Evolutionary conservation across 768 basidiomycete genomes (phyloP).

Genomic region (Naganishia onofrii): DNA sequence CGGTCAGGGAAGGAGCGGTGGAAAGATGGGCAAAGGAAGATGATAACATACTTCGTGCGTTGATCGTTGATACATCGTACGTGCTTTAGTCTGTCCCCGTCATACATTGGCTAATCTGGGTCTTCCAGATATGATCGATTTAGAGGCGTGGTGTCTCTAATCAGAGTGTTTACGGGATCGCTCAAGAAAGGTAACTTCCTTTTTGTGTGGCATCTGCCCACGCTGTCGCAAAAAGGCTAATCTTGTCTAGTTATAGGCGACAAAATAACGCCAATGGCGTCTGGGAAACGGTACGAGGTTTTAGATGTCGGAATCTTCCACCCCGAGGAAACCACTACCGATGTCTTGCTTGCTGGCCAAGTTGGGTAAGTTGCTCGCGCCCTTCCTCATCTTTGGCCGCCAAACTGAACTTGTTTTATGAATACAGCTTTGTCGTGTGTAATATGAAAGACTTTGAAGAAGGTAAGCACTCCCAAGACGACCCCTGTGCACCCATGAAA

Average conservation of each 20-base stretch:
- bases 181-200: constrained; percentile 74
- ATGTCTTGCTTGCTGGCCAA: constrained; percentile 48
- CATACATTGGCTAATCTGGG: background rate
- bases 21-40: constrained; percentile 36
- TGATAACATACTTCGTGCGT: constrained; percentile 61
- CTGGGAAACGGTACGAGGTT: constrained; percentile 83
- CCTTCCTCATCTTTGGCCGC: background rate
- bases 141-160: constrained; percentile 88
- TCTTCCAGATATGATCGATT: constrained; percentile 79
- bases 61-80: constrained; percentile 90
- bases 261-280: constrained; percentile 78
- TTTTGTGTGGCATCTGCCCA: background rate
- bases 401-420: background rate
- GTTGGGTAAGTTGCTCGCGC: constrained; percentile 41
- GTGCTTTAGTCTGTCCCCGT: constrained; percentile 38
- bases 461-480: background rate
- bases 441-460: constrained; percentile 79
- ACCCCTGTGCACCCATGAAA: background rate
- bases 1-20: constrained; percentile 64
- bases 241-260: constrained; percentile 62
- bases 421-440: constrained; percentile 60
- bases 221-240: background rate
- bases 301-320: constrained; percentile 83
- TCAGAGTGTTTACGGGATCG: constrained; percentile 75
- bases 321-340: constrained; percentile 78